phyloP scores from a whole-genome alignment of 2,329 filamentous ascomycete species.

The Penicillium sp. region DNA sequence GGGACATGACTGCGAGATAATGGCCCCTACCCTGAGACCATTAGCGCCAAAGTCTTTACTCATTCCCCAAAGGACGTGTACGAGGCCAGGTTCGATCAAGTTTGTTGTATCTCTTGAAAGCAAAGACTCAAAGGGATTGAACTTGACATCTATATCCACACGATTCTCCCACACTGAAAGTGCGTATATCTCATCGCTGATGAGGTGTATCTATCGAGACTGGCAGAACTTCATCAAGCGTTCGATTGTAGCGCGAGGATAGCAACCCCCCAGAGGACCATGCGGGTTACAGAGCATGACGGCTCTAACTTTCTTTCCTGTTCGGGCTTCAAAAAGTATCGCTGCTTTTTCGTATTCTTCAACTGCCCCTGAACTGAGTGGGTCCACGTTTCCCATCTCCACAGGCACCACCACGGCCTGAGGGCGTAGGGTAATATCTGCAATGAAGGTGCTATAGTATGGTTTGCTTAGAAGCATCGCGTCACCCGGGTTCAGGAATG shows the following conservation, averaged over 20 bases:
- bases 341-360: slow-evolving; percentile 38
- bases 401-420: slow-evolving; percentile 50
- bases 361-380: too few species aligned
- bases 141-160: slow-evolving; percentile 26
- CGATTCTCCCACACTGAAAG: slow-evolving; percentile 55
- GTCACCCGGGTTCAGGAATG: slow-evolving; percentile 38
- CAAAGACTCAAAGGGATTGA: slow-evolving; percentile 50
- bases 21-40: slow-evolving; percentile 57
- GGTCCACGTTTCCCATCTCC: slow-evolving; percentile 19
- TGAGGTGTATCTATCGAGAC: slow-evolving; percentile 56
- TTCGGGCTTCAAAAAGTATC: slow-evolving; percentile 36
- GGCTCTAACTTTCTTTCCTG: slow-evolving; percentile 42
- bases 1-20: slow-evolving; percentile 43
- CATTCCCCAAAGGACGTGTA: slow-evolving; percentile 57
- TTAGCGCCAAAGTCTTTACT: slow-evolving; percentile 61
- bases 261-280: slow-evolving; percentile 57
- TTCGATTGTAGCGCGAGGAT: slow-evolving; percentile 45
- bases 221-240: slow-evolving; percentile 55
- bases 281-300: slow-evolving; percentile 58
- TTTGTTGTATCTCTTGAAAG: slow-evolving; percentile 50
- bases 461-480: slow-evolving; percentile 41
- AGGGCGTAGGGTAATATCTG: slow-evolving; percentile 51
- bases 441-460: slow-evolving; percentile 54
- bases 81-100: slow-evolving; percentile 53
- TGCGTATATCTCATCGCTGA: slow-evolving; percentile 65